phyloP scores from a whole-genome alignment of 371 early-diverging fungal species.

The Lichtheimia hyalospora region DNA sequence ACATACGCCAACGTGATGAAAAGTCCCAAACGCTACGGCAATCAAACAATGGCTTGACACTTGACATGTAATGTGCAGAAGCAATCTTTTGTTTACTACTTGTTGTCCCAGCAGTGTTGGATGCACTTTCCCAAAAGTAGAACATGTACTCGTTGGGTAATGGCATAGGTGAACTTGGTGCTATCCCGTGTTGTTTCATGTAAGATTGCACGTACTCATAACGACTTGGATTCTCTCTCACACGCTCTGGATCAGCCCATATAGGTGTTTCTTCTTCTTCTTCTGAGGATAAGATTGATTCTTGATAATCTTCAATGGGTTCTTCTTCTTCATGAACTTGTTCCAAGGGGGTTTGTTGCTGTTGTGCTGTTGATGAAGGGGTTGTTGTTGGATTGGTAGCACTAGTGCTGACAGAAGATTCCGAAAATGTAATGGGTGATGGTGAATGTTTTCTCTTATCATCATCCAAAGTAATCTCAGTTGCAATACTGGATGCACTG shows the following conservation, averaged over 20 bases:
- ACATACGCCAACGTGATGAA: constrained; percentile 52
- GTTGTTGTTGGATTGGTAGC: neutral
- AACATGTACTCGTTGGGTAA: constrained; percentile 27
- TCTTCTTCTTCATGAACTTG: constrained; percentile 7
- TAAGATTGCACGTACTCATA: constrained; percentile 25
- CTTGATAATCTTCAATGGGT: constrained; percentile 3
- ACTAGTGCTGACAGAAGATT: neutral
- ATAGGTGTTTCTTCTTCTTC: constrained; percentile 18
- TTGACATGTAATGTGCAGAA: constrained; percentile 38
- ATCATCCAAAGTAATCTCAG: neutral
- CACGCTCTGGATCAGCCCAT: constrained; percentile 38
- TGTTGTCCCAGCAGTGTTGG: constrained; percentile 19
- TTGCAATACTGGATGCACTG: constrained; percentile 12
- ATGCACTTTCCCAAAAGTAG: constrained; percentile 44
- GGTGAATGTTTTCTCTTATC: neutral
- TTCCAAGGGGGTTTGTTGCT: neutral
- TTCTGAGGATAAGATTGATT: neutral
- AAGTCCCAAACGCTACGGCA: constrained; percentile 57
- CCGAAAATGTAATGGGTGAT: constrained; percentile 2
- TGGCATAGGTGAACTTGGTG: constrained; percentile 19
- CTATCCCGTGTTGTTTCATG: constrained; percentile 18
- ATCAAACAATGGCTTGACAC: constrained; percentile 47
- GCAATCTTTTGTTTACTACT: constrained; percentile 31
- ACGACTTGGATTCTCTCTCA: constrained; percentile 33
- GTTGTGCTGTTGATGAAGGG: neutral